Base-by-base conservation (phyloP, 2,329 filamentous ascomycete genomes). In the Apiospora sp. region DNA sequence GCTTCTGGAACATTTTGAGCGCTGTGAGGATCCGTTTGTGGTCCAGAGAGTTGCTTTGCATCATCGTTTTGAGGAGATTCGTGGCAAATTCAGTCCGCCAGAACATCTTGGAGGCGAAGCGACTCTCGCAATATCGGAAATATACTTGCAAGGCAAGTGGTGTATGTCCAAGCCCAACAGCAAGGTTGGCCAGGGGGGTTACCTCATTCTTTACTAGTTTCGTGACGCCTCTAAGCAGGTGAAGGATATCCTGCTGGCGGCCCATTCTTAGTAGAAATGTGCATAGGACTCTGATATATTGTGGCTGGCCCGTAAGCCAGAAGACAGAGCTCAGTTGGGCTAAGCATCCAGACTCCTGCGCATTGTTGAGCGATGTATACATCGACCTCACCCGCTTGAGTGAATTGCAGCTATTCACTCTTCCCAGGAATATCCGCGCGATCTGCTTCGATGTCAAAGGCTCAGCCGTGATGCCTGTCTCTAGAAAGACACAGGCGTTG, bases 351-450 rank as follows among this genome's bases (percentile, higher is more conserved):
- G 48, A 70, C 12, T 75, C 67, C 3, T 43, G 43, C 10, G n/a
- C 27, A 13, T 10, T 4, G 13, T 69, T 41, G 22, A 76, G 51
- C 14, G 12, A 10, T 5, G 70, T 68, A n/a, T 69, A 54, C 16
- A 80, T 1, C 14, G 2, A 43, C 19, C 4, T 10, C 10, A 71
- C 61, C 13, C 73, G 7, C 19, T 72, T 58, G 10, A 77, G 48
- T 12, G 76, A 74, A 54, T 72, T 70, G 41, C 67, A 74, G 51
- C 58, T 73, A 67, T 75, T 75, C 43, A 72, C 24, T 69, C 73
- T 75, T 30, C 72, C 73, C 54, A 81, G 44, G 69, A 78, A 79
- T 34, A 81, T 61, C 41, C 74, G 72, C 69, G 77, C 78, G 19
- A 81, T 74, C 19, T 79, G 75, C 27, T 41, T 64, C 1, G 72